Percentiles rank a stretch among this genome's conserved stretches.
These are phyloP conservation scores for Pleurotus djamor DNA, from an alignment of 768 basidiomycete species.

Conservation along the genomic window DNA sequence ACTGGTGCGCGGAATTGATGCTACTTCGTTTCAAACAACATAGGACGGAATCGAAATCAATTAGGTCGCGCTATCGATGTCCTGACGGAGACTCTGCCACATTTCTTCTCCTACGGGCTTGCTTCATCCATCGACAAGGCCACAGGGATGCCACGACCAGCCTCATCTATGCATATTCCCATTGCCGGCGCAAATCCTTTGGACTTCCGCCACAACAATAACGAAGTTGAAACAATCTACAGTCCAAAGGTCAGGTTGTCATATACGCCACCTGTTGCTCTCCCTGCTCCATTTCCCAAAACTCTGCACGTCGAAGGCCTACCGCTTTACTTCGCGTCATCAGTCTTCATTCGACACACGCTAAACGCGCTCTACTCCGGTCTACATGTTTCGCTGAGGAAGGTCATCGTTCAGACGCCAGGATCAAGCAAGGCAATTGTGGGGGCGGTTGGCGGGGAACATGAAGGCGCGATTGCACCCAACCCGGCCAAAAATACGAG, in stretches of 20 bases:
- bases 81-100: slow-evolving; percentile 66
- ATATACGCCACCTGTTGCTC: slow-evolving; percentile 65
- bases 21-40: not conserved
- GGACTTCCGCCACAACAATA: slow-evolving; percentile 23
- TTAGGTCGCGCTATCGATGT: slow-evolving; percentile 71
- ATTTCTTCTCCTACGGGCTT: slow-evolving; percentile 70
- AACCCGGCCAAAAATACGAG: slow-evolving; percentile 22
- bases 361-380: slow-evolving; percentile 75
- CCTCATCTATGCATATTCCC: slow-evolving; percentile 17
- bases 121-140: slow-evolving; percentile 50
- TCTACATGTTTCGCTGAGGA: slow-evolving; percentile 52
- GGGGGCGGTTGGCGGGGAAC: not conserved
- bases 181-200: slow-evolving; percentile 26
- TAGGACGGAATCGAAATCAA: not conserved
- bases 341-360: slow-evolving; percentile 68
- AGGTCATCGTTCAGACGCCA: slow-evolving; percentile 37
- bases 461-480: slow-evolving; percentile 10
- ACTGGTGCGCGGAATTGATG: slow-evolving; percentile 46
- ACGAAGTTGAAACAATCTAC: slow-evolving; percentile 51
- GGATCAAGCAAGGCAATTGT: slow-evolving; percentile 2
- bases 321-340: slow-evolving; percentile 68
- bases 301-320: slow-evolving; percentile 75
- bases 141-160: slow-evolving; percentile 32
- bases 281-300: slow-evolving; percentile 70
- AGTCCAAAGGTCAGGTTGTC: slow-evolving; percentile 58